These are phyloP conservation scores for Hyphopichia buzzinii DNA, from an alignment of 1,139 yeast species.

Conservation along the genomic window DNA sequence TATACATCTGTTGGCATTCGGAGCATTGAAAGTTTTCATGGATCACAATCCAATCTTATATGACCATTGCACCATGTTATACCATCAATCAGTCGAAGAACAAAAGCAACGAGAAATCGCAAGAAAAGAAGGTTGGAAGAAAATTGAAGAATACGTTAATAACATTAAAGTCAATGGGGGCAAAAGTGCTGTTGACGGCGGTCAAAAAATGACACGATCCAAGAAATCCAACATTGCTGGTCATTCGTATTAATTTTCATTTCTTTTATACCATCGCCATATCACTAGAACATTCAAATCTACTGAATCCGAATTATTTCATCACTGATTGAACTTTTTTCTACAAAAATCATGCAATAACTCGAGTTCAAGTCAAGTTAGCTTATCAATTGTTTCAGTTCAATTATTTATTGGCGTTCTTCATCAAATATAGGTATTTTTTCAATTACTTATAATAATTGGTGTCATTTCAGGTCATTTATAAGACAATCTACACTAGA, in stretches of 20 bases:
- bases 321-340: too few relatives aligned
- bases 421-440: too few relatives aligned
- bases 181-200: conserved; percentile 4
- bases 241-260: conserved; percentile 10
- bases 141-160: conserved; percentile 62
- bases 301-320: too few relatives aligned
- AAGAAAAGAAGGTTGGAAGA: conserved; percentile 73
- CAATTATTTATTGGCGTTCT: background rate
- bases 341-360: too few relatives aligned
- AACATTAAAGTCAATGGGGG: conserved; percentile 17
- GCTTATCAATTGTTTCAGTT: background rate
- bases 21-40: conserved; percentile 88
- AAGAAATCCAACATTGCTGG: conserved; percentile 13
- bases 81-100: conserved; percentile 72
- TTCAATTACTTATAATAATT: too few relatives aligned
- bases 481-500: background rate
- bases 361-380: too few relatives aligned
- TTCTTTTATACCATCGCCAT: too few relatives aligned
- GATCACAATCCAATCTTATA: conserved; percentile 89
- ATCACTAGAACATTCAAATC: too few relatives aligned
- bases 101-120: conserved; percentile 59
- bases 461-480: background rate
- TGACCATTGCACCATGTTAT: conserved; percentile 86
- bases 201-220: conserved; percentile 7
- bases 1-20: conserved; percentile 85